Conservation (phyloP, 2,329 filamentous ascomycete genomes). For the Alternaria atra region DNA sequence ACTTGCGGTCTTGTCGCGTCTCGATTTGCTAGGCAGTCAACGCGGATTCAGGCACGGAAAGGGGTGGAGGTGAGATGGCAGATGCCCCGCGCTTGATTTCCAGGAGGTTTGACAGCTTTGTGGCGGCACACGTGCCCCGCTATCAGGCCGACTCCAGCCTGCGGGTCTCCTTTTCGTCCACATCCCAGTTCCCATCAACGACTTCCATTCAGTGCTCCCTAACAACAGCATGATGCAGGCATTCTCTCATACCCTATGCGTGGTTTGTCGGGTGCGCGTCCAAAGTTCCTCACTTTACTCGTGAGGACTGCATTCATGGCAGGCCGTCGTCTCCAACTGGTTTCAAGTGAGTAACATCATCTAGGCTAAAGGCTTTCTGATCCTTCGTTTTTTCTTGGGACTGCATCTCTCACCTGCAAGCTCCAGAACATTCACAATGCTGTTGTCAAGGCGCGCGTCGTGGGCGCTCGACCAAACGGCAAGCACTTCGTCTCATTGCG, state of each 20-base stretch:
- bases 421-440: background rate
- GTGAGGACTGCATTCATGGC: background rate
- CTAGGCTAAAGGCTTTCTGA: background rate
- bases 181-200: background rate
- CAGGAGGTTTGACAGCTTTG: background rate
- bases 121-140: constrained; percentile 17
- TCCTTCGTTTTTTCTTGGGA: background rate
- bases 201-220: background rate
- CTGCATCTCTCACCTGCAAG: background rate
- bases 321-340: constrained; percentile 3
- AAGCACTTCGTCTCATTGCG: background rate
- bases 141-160: background rate
- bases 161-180: constrained; percentile 3
- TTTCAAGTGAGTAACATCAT: constrained; percentile 6
- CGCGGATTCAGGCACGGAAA: background rate
- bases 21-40: background rate
- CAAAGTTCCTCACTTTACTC: background rate
- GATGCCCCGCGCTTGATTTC: constrained; percentile 1
- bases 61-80: constrained; percentile 2
- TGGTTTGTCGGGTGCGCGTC: background rate
- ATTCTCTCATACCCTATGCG: background rate
- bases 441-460: background rate
- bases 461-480: background rate
- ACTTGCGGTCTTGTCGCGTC: background rate
- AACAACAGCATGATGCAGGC: background rate